Base-by-base conservation (phyloP, 116 monocot genomes). In the Posidonia oceanica region DNA sequence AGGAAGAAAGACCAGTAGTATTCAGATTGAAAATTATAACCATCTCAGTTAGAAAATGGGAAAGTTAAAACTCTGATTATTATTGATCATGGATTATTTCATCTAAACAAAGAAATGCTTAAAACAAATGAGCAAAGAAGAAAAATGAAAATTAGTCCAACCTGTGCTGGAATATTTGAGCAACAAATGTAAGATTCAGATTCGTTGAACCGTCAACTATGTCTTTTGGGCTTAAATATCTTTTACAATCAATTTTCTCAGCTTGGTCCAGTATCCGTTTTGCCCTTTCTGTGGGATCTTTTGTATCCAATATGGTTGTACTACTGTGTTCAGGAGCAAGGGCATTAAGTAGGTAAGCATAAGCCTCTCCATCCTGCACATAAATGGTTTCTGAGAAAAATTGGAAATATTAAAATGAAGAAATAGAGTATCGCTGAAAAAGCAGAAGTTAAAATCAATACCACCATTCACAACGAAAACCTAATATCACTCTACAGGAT, bases 131-230 rank as follows among this genome's bases (percentile, higher is more conserved):
- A 21, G 44, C 21, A 61, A 22, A 13, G 14, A 61, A 61, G 48
- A 48, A 48, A 15, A 58, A 0, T 29, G 29, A 21, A 58, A 23
- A 14, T 53, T 22, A 23, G 20, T 53, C 54, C 22, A 51, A 87
- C 98, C 93, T 83, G 68, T 98, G 89, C 48, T 98, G 98, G 63
- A 98, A 98, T 69, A 98, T 87, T 76, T 98, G 93, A 57, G 98
- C 98, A 72, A 98, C 98, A 83, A 98, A 98, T 82, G 93, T 90
- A 75, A 98, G 90, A 79, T 98, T 98, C 70, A 98, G 75, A 90
- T 98, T 98, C 20, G 93, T 22, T 65, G 98, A 98, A 18, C 98
- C 98, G 67, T 98, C 98, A 53, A 93, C 87, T 54, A 98, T 98
- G 65, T 98, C 98, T 63, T 98, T 89, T 39, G 98, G 87, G 69